Conservation (phyloP, 345 rosid genomes). For the Populus davidiana region DNA sequence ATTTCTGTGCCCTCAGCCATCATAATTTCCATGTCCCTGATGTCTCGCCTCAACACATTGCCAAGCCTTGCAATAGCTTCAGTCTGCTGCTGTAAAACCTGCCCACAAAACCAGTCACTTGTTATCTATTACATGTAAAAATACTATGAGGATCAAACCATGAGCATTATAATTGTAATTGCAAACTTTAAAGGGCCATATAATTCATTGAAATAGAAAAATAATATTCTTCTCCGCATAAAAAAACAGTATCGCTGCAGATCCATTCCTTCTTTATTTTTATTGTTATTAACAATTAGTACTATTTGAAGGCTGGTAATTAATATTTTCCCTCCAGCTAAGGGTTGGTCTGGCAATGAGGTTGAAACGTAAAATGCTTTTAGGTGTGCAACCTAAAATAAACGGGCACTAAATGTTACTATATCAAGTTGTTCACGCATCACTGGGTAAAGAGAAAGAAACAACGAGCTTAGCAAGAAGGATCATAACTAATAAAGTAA, state of each 20-base stretch:
- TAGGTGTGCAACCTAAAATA: no score
- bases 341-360: no score
- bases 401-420: background rate
- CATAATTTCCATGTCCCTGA: slow-evolving; percentile 79
- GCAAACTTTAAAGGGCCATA: background rate
- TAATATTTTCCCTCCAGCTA: background rate
- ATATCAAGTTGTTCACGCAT: background rate
- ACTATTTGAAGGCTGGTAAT: background rate
- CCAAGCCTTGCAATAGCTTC: slow-evolving; percentile 87
- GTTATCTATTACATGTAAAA: background rate
- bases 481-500: background rate
- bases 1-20: slow-evolving; percentile 75
- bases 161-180: background rate
- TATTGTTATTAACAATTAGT: no score
- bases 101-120: background rate
- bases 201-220: background rate
- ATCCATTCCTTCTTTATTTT: background rate
- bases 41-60: slow-evolving; percentile 73
- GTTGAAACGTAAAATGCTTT: no score
- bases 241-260: background rate
- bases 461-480: background rate
- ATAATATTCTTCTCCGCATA: background rate
- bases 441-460: background rate
- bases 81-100: slow-evolving; percentile 85
- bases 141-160: background rate